A percentile compares a stretch with the other conserved stretches of the same genome.
phyloP scores from a whole-genome alignment of 768 basidiomycete species.

The Lactarius indigo region DNA sequence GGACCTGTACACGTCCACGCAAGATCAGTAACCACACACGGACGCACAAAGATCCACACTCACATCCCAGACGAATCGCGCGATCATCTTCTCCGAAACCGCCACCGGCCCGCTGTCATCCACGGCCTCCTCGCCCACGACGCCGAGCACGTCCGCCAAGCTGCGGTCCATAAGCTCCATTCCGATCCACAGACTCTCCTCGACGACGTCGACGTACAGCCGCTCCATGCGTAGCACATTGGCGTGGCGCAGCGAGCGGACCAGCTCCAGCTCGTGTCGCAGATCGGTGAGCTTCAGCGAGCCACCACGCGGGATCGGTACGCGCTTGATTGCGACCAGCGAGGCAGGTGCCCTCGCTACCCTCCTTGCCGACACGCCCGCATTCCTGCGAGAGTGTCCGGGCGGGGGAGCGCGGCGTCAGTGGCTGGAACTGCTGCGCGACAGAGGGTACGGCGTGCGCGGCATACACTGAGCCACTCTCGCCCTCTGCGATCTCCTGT shows the following conservation, averaged over 20 bases:
- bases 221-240: constrained; percentile 67
- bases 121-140: constrained; percentile 29
- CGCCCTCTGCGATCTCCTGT: constrained; percentile 79
- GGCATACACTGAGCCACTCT: constrained; percentile 67
- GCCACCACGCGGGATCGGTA: constrained; percentile 55
- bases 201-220: constrained; percentile 60
- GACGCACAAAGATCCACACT: constrained; percentile 30
- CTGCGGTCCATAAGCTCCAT: constrained; percentile 92
- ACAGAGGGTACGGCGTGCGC: constrained; percentile 30
- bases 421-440: constrained; percentile 13
- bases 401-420: constrained; percentile 22
- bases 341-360: not conserved
- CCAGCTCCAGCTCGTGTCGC: constrained; percentile 54
- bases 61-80: constrained; percentile 75
- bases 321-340: constrained; percentile 74
- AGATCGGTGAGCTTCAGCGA: constrained; percentile 64
- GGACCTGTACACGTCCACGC: constrained; percentile 45
- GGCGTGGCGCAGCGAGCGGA: constrained; percentile 55
- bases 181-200: constrained; percentile 67
- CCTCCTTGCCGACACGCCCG: not conserved
- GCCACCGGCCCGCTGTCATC: constrained; percentile 46
- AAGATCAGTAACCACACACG: not conserved
- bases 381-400: not conserved
- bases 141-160: constrained; percentile 71
- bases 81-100: constrained; percentile 66